These are phyloP conservation scores for Gamsiella multidivaricata DNA, from an alignment of 192 early-diverging fungal genomes.

Conservation along the genomic window DNA sequence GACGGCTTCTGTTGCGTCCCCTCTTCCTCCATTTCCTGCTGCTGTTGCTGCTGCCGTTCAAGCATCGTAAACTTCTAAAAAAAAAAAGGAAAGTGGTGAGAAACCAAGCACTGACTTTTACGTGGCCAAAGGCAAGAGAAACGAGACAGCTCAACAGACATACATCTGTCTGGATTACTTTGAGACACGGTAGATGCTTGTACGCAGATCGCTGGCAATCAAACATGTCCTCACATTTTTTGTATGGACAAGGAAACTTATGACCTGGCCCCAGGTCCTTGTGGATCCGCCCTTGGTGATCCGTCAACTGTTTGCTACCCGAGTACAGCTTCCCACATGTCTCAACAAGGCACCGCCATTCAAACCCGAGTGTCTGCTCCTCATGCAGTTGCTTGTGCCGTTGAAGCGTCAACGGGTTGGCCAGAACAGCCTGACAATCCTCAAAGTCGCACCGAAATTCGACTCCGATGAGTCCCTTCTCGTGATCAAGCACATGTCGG, in stretches of 20 bases:
- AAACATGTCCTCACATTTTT: slow-evolving; percentile 25
- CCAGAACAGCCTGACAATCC: slow-evolving; percentile 41
- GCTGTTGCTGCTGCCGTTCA: too few species aligned
- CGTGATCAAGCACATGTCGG: slow-evolving; percentile 50
- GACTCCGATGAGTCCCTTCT: slow-evolving; percentile 47
- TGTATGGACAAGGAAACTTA: slow-evolving; percentile 44
- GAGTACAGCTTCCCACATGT: slow-evolving; percentile 45
- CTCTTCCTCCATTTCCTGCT: too few species aligned
- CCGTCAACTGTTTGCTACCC: slow-evolving; percentile 46
- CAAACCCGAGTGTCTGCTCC: slow-evolving; percentile 48
- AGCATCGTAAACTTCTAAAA: not conserved
- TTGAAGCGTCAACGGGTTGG: slow-evolving; percentile 49
- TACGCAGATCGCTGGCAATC: slow-evolving; percentile 50
- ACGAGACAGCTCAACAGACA: too few species aligned
- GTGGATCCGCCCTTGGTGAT: slow-evolving; percentile 47
- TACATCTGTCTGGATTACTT: too few species aligned
- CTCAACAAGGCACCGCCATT: slow-evolving; percentile 41
- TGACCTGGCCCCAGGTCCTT: slow-evolving; percentile 35
- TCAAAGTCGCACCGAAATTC: slow-evolving; percentile 45
- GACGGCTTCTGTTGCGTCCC: slow-evolving; percentile 42
- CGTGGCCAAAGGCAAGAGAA: not conserved
- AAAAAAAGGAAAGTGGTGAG: too few species aligned
- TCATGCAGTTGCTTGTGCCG: slow-evolving; percentile 53
- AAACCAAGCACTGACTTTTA: too few species aligned
- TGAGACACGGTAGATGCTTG: slow-evolving; percentile 47